A percentile compares a stretch with the other conserved stretches of the same genome.
These are phyloP conservation scores for Pascua sp. DNA, from an alignment of 1,284 basidiomycete species.

Conservation along the genomic window DNA sequence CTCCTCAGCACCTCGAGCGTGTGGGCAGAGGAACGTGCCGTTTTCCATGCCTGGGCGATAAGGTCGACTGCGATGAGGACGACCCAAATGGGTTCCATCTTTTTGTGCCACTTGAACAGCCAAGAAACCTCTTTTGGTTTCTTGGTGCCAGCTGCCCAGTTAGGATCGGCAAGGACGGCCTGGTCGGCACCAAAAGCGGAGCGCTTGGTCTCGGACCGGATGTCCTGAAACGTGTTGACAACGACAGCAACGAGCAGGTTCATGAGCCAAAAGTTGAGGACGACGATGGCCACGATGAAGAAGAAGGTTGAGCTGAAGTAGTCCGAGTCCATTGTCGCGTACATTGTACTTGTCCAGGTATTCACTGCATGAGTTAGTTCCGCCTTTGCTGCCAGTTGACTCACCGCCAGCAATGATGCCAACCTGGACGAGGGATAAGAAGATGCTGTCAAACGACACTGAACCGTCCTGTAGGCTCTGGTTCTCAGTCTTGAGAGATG, in stretches of 20 bases:
- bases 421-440: conserved; percentile 76
- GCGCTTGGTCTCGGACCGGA: conserved; percentile 80
- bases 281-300: conserved; percentile 77
- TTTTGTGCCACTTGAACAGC: conserved; percentile 35
- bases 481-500: neutral
- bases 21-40: conserved; percentile 55
- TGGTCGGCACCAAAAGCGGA: conserved; percentile 85
- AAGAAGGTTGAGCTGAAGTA: conserved; percentile 83
- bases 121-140: conserved; percentile 25
- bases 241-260: conserved; percentile 96
- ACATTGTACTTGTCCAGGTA: conserved; percentile 67
- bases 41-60: conserved; percentile 72
- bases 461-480: conserved; percentile 66
- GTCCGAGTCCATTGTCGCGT: conserved; percentile 85
- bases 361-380: conserved; percentile 36
- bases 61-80: conserved; percentile 65
- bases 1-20: conserved; percentile 57
- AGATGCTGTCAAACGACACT: conserved; percentile 88
- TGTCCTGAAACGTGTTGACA: conserved; percentile 88
- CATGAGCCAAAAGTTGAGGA: conserved; percentile 91
- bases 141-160: conserved; percentile 33
- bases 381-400: conserved; percentile 6
- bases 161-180: conserved; percentile 47
- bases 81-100: conserved; percentile 68
- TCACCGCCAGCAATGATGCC: conserved; percentile 79